Base-by-base conservation (phyloP, 2,329 filamentous ascomycete species). In the Exophiala sideris region DNA sequence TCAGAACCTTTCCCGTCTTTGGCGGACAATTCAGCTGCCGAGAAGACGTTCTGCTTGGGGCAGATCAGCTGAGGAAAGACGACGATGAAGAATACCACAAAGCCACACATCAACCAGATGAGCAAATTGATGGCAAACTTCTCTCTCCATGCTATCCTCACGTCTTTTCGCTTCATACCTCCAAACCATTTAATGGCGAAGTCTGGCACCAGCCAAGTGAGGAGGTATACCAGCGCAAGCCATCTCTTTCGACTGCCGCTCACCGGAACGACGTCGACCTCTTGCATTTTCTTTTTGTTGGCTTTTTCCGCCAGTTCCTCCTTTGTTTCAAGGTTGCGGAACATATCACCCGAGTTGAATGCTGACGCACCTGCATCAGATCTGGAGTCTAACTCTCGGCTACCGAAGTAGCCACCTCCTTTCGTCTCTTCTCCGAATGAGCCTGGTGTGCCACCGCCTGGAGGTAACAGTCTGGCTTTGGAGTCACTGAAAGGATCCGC, bases 91-190 rank as follows among this genome's bases (percentile, higher is more conserved):
- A 99, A 99, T 52, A 87, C 81, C 24, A 89, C 84, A 45, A 88
- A 72, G 12, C 75, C 76, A 73, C 92, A 97, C 68, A 81, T 83
- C 53, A 92, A 76, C 94, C 95, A 99, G 68, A 99, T 99, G 67
- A 97, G 81, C 70, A 99, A 79, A 76, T 99, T 99, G 79, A 99
- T 99, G 50, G 94, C 92, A 55, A 99, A 71, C 78, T 99, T 99
- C 71, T 99, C 94, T 67, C 94, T 82, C 94, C 94, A 99, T 0
- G 94, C 94, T 69, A 88, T 80, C 20, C 91, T 88, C 7, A 99
- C 84, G 70, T 99, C 94, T 68, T 95, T 95, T 57, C 94, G 88
- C 56, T 87, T 82, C 87, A 96, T 96, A 48, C 88, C 81, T 18
- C 92, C 92, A 38, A 95, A 57, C 64, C 79, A 78, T 50, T 84